phyloP scores from a whole-genome alignment of 306 rosid species.

The Sophora flavescens region DNA sequence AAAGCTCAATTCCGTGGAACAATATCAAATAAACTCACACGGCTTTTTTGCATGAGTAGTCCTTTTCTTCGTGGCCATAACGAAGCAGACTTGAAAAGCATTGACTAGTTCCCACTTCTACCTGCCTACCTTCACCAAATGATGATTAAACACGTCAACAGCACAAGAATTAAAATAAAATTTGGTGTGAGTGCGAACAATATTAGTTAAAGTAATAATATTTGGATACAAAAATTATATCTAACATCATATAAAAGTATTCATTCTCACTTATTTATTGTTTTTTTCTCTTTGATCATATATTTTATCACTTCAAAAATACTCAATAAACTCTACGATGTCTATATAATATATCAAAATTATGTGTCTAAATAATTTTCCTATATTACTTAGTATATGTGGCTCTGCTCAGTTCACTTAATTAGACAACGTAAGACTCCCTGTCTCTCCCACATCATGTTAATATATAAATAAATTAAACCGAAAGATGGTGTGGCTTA shows the following conservation, averaged over 20 bases:
- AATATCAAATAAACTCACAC: conserved; percentile 22
- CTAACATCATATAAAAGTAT: too few relatives aligned
- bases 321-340: too few relatives aligned
- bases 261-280: too few relatives aligned
- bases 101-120: neutral
- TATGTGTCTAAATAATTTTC: too few relatives aligned
- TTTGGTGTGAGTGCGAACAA: neutral
- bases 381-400: neutral
- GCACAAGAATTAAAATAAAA: neutral
- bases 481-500: neutral
- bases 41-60: neutral
- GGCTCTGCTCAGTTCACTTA: too few relatives aligned
- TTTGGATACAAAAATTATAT: too few relatives aligned
- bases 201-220: too few relatives aligned
- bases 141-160: conserved; percentile 4
- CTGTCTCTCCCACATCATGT: neutral
- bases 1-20: conserved; percentile 19
- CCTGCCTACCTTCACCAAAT: neutral
- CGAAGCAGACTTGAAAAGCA: neutral
- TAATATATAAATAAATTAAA: neutral
- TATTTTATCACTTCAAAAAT: too few relatives aligned
- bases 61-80: neutral
- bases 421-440: neutral
- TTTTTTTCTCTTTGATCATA: too few relatives aligned
- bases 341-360: too few relatives aligned